Base-by-base conservation (phyloP, 106 monocot genomes). In the Platanthera guangdongensis region DNA sequence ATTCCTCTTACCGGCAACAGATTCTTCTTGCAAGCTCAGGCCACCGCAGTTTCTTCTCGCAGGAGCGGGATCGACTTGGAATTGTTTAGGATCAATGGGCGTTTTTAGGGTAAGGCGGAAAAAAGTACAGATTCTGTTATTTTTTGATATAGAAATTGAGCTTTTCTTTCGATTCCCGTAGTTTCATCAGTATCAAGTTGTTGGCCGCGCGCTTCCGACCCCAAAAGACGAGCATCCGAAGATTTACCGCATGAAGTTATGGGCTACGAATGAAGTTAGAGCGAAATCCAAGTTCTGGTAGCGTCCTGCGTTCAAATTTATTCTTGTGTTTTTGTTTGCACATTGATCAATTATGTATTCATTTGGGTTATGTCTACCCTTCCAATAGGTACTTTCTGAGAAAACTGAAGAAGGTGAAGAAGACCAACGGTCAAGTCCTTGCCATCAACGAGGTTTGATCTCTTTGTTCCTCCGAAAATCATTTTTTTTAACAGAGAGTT, bases 101-200 rank as follows among this genome's bases (percentile, higher is more conserved):
- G 25, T 67, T 12, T 67, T 67, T 10, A 39, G 69, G 69, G 69
- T 69, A 69, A 69, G 46, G 1, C 0, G 46, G 10, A 12, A 1
- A 3, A 3, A 39, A 15, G 46, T 46, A 16, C 14, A 14, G 57
- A 16, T 14, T 57, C 15, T 57, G 14, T 14, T 57, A 3, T 14
- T 16, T 14, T 57, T 57, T 57, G 16, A 4, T 2, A 18, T 57
- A 16, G 64, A 21, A 64, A 25, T 64, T 64, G 21, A 21, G 9
- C 21, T 28, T 25, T 64, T 64, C 28, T 64, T 22, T 64, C 9
- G 25, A 30, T 25, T 28, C 28, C 7, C 1, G 81, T 86, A 93
- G 92, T 95, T 95, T 76, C 95, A 95, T 81, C 95, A 95, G 82
- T 95, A 92, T 78, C 95, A 92, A 77, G 95, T 92, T 55, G 95